phyloP scores from a whole-genome alignment of 306 rosid genomes.

The Quillaja saponaria region DNA sequence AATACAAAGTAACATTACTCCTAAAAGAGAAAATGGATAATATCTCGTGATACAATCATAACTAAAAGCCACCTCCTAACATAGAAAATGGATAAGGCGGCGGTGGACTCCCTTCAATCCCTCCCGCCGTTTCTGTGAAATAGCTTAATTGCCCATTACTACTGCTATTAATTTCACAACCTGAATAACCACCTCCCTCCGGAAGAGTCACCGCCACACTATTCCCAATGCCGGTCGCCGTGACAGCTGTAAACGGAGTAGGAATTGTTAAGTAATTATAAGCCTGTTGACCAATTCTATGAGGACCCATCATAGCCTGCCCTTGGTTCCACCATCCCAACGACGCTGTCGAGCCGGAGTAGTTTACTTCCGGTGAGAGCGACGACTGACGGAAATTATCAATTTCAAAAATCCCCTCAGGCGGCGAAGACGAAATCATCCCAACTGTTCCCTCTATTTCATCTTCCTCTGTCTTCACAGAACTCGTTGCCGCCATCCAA shows the following conservation, averaged over 20 bases:
- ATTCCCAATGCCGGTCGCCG: constrained; percentile 16
- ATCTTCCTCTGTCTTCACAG: constrained; percentile 49
- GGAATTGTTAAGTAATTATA: constrained; percentile 16
- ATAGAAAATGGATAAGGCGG: constrained; percentile 96
- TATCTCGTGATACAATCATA: constrained; percentile 28
- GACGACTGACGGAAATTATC: constrained; percentile 31
- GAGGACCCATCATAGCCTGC: too few species aligned
- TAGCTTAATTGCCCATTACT: constrained; percentile 31
- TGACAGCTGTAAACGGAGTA: constrained; percentile 28
- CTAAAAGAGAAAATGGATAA: too few species aligned
- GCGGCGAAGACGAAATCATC: constrained; percentile 38
- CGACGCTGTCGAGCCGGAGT: background rate
- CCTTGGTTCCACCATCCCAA: constrained; percentile 40
- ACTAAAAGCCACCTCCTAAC: constrained; percentile 71
- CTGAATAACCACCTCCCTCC: constrained; percentile 25
- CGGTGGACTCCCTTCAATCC: constrained; percentile 37
- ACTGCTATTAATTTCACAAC: constrained; percentile 10
- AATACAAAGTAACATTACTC: too few species aligned
- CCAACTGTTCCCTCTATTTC: constrained; percentile 41
- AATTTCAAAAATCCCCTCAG: constrained; percentile 49
- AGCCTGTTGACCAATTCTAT: constrained; percentile 22
- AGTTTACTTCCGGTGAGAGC: constrained; percentile 26
- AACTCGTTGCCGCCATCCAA: constrained; percentile 22
- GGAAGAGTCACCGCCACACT: background rate
- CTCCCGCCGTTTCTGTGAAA: constrained; percentile 57